Conservation (phyloP, 352 stramenopile genomes). For the Globisporangium megalacanthum region DNA sequence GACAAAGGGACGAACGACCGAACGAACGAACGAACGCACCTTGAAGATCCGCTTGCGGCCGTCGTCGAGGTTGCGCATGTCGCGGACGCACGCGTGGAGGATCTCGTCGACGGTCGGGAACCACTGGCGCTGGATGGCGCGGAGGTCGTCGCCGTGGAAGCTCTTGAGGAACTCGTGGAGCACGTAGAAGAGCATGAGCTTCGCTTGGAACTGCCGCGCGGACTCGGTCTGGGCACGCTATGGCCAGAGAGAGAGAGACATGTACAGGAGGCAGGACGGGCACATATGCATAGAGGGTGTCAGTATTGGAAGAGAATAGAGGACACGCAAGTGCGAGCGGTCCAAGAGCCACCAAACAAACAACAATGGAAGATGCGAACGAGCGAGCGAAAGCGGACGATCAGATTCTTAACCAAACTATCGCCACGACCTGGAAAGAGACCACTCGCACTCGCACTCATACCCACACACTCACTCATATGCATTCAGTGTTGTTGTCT, state of each 20-base stretch:
- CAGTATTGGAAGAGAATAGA: not conserved
- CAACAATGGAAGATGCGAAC: constrained; percentile 12
- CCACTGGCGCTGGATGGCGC: constrained; percentile 66
- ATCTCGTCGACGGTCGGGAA: constrained; percentile 80
- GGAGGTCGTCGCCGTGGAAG: constrained; percentile 51
- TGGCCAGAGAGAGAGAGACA: constrained; percentile 11
- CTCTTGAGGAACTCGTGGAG: constrained; percentile 86
- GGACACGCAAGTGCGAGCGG: not conserved
- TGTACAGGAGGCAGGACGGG: not conserved
- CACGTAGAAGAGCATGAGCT: constrained; percentile 86
- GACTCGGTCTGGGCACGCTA: constrained; percentile 58
- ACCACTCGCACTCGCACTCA: constrained; percentile 9
- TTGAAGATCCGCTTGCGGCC: constrained; percentile 77
- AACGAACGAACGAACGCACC: constrained; percentile 16
- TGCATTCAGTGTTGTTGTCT: constrained; percentile 6
- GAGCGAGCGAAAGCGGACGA: constrained; percentile 6
- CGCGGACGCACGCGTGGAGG: constrained; percentile 59
- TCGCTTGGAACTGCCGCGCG: constrained; percentile 61
- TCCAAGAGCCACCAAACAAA: constrained; percentile 3
- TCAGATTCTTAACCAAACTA: constrained; percentile 16
- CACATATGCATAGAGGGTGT: not conserved
- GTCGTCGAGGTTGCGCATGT: constrained; percentile 61
- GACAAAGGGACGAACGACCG: too few species aligned
- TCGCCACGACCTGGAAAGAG: constrained; percentile 9
- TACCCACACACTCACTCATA: constrained; percentile 3